These are phyloP conservation scores for Irpex rosettiformis DNA, from an alignment of 1,284 basidiomycete species.

Conservation along the genomic window DNA sequence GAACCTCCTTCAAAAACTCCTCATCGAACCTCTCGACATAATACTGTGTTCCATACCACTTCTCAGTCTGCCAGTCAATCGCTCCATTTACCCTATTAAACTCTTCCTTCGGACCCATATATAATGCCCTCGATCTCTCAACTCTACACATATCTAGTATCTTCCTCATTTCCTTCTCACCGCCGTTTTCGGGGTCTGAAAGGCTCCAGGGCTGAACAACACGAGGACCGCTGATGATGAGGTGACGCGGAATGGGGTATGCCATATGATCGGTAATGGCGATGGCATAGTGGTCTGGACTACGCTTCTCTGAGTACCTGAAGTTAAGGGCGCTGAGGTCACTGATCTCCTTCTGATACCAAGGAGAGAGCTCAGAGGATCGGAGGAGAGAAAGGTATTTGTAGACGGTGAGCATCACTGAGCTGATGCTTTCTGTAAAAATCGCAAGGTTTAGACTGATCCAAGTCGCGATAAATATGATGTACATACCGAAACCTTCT, in stretches of 20 bases:
- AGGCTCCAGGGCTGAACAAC: conserved; percentile 80
- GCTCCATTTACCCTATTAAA: conserved; percentile 49
- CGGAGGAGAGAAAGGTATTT: conserved; percentile 87
- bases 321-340: conserved; percentile 78
- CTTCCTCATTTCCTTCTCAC: conserved; percentile 54
- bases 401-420: conserved; percentile 73
- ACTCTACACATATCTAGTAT: conserved; percentile 65
- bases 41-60: conserved; percentile 88
- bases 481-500: conserved; percentile 76
- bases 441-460: neutral
- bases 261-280: conserved; percentile 76
- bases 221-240: conserved; percentile 73
- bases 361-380: conserved; percentile 64
- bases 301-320: conserved; percentile 85
- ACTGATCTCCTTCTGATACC: conserved; percentile 79
- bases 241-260: conserved; percentile 79
- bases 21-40: conserved; percentile 64
- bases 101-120: conserved; percentile 76
- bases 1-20: conserved; percentile 56
- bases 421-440: conserved; percentile 67
- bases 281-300: conserved; percentile 81
- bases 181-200: conserved; percentile 31
- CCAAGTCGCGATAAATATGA: too few species aligned
- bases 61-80: conserved; percentile 65
- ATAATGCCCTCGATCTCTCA: conserved; percentile 64